phyloP scores from a whole-genome alignment of 129 eudicot genomes.

The Heracleum sosnowskyi region DNA sequence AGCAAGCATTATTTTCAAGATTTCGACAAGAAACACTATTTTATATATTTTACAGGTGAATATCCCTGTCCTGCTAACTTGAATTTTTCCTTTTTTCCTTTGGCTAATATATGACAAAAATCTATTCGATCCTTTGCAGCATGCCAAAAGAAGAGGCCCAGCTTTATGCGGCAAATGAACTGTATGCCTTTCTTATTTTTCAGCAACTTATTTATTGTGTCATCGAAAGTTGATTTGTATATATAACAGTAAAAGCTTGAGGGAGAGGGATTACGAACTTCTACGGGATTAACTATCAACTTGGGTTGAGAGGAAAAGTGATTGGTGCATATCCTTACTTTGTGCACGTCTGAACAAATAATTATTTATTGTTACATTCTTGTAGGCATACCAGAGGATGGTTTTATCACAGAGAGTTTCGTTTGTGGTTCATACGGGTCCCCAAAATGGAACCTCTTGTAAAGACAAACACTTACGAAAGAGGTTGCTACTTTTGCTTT shows the following conservation, averaged over 20 bases:
- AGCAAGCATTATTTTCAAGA: slow-evolving; percentile 64
- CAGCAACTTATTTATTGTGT: background rate
- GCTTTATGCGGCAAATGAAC: slow-evolving; percentile 83
- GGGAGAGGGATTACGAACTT: background rate
- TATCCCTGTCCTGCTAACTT: background rate
- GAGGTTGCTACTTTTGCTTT: slow-evolving; percentile 73
- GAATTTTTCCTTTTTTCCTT: slow-evolving; percentile 5
- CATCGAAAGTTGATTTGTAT: background rate
- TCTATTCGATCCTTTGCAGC: slow-evolving; percentile 41
- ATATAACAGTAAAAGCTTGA: background rate
- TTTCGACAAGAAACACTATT: slow-evolving; percentile 64
- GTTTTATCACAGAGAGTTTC: slow-evolving; percentile 65
- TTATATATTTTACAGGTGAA: slow-evolving; percentile 82
- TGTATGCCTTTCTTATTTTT: slow-evolving; percentile 40
- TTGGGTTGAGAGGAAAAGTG: background rate
- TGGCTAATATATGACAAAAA: background rate
- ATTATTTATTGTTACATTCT: slow-evolving; percentile 1
- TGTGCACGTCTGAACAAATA: background rate
- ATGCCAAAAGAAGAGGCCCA: slow-evolving; percentile 98
- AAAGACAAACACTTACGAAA: slow-evolving; percentile 57
- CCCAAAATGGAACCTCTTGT: slow-evolving; percentile 64
- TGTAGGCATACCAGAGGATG: slow-evolving; percentile 78
- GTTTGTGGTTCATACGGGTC: slow-evolving; percentile 62
- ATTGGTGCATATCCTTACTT: background rate
- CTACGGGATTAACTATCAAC: background rate